Conservation (phyloP, 345 rosid species). For the Hevea brasiliensis region DNA sequence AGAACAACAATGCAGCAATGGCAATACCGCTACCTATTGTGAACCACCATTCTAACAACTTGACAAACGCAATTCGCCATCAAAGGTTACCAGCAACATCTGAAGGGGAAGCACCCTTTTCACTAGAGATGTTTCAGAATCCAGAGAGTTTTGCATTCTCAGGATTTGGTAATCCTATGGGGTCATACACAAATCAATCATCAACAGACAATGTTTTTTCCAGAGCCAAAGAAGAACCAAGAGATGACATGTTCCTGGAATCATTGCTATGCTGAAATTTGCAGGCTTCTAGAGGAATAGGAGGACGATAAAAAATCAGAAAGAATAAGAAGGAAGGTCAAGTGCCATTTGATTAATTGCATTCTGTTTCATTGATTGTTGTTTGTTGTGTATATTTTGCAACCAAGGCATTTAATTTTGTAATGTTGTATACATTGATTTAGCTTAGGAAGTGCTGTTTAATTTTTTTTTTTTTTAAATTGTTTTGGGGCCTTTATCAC, state of each 20-base stretch:
- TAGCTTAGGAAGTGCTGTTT: too few relatives aligned
- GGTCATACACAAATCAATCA: conserved; percentile 43
- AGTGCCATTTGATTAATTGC: background rate
- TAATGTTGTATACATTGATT: too few relatives aligned
- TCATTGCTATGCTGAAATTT: conserved; percentile 43
- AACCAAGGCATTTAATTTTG: too few relatives aligned
- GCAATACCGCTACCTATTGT: conserved; percentile 36
- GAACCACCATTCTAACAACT: conserved; percentile 23
- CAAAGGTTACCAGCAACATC: conserved; percentile 22
- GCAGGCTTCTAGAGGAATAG: background rate
- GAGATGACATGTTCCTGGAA: conserved; percentile 53
- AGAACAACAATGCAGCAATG: conserved; percentile 26
- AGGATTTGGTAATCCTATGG: conserved; percentile 42
- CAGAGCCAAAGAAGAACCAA: conserved; percentile 76
- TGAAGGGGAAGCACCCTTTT: conserved; percentile 43
- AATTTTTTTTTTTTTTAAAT: too few relatives aligned
- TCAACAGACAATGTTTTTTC: conserved; percentile 34
- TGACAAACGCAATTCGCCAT: conserved; percentile 27
- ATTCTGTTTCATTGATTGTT: background rate
- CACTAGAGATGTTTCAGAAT: conserved; percentile 51
- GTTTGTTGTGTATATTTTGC: background rate
- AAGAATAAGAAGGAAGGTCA: background rate
- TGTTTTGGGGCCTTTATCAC: too few relatives aligned
- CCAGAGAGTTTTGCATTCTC: conserved; percentile 39
- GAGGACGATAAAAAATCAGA: background rate